Conservation (phyloP, 179 eudicot genomes). For the Sideroxylon spinosum region DNA sequence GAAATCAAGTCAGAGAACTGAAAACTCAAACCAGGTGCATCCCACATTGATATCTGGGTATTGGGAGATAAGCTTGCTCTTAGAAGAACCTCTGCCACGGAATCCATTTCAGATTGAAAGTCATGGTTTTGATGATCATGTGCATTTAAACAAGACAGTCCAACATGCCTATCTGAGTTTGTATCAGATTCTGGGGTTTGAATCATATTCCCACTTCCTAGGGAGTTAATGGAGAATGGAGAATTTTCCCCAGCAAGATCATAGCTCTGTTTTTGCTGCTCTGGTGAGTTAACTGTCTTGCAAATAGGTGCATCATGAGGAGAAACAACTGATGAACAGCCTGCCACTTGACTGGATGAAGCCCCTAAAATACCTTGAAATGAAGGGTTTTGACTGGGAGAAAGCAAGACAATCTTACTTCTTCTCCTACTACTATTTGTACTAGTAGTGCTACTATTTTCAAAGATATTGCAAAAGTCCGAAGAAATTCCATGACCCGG, state of each 20-base stretch:
- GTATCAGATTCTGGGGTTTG: slow-evolving; percentile 62
- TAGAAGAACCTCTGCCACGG: slow-evolving; percentile 33
- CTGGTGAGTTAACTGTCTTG: slow-evolving; percentile 19
- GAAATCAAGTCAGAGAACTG: slow-evolving; percentile 35
- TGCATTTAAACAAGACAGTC: slow-evolving; percentile 28
- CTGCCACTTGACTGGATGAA: background rate
- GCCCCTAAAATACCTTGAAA: slow-evolving; percentile 5
- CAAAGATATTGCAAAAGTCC: slow-evolving; percentile 23
- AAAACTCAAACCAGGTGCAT: slow-evolving; percentile 32
- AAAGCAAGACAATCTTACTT: slow-evolving; percentile 21
- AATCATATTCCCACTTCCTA: slow-evolving; percentile 56
- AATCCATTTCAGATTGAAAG: slow-evolving; percentile 43
- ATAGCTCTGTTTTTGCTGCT: slow-evolving; percentile 17
- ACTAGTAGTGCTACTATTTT: slow-evolving; percentile 20
- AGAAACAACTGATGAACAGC: slow-evolving; percentile 17
- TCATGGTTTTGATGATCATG: slow-evolving; percentile 31
- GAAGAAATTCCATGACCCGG: slow-evolving; percentile 36
- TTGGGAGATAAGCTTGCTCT: slow-evolving; percentile 48
- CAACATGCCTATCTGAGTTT: slow-evolving; percentile 35
- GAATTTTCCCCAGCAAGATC: slow-evolving; percentile 27
- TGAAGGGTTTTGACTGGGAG: slow-evolving; percentile 26
- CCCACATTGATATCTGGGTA: slow-evolving; percentile 26
- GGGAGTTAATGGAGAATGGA: slow-evolving; percentile 32
- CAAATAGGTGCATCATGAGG: slow-evolving; percentile 16
- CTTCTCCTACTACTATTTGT: slow-evolving; percentile 12